phyloP scores from a whole-genome alignment of 2,329 filamentous ascomycete genomes.

The Chaetomium globosum region DNA sequence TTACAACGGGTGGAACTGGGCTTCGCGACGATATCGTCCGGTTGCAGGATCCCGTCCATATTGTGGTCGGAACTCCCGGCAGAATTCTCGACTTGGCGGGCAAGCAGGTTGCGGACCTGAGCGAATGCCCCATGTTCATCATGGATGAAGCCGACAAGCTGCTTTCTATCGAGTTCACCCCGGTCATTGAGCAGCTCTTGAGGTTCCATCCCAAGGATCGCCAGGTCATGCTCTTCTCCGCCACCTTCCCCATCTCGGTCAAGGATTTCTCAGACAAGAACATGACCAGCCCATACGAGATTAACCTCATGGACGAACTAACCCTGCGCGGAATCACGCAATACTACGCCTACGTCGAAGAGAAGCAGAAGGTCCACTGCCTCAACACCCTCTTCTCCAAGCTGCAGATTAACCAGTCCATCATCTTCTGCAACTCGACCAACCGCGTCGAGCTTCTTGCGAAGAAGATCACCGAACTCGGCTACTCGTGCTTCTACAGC shows the following conservation, averaged over 20 bases:
- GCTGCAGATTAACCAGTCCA: slow-evolving; percentile 99
- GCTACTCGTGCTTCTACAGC: slow-evolving; percentile 99
- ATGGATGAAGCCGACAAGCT: slow-evolving; percentile 99
- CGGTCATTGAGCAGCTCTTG: slow-evolving; percentile 93
- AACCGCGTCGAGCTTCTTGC: slow-evolving; percentile 96
- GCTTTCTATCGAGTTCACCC: slow-evolving; percentile 93
- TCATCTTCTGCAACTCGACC: slow-evolving; percentile 99
- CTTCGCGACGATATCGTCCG: slow-evolving; percentile 96
- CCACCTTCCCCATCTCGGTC: slow-evolving; percentile 94
- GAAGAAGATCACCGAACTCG: slow-evolving; percentile 98
- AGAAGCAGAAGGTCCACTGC: slow-evolving; percentile 99
- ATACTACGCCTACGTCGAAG: slow-evolving; percentile 98
- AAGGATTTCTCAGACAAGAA: slow-evolving; percentile 99
- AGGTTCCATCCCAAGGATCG: slow-evolving; percentile 96
- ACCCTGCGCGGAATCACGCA: slow-evolving; percentile 97
- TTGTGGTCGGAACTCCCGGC: slow-evolving; percentile 95
- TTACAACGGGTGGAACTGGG: slow-evolving; percentile 93
- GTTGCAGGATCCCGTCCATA: slow-evolving; percentile 90
- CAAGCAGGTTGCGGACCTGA: slow-evolving; percentile 94
- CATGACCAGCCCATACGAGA: slow-evolving; percentile 95
- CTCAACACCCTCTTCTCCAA: slow-evolving; percentile 98
- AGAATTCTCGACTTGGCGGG: slow-evolving; percentile 94
- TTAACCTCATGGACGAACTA: slow-evolving; percentile 99
- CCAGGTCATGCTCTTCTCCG: slow-evolving; percentile 99
- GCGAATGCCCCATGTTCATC: slow-evolving; percentile 95